Evolutionary conservation across 108 stramenopile species (phyloP).

Genomic region (Epithemia pelagica): DNA sequence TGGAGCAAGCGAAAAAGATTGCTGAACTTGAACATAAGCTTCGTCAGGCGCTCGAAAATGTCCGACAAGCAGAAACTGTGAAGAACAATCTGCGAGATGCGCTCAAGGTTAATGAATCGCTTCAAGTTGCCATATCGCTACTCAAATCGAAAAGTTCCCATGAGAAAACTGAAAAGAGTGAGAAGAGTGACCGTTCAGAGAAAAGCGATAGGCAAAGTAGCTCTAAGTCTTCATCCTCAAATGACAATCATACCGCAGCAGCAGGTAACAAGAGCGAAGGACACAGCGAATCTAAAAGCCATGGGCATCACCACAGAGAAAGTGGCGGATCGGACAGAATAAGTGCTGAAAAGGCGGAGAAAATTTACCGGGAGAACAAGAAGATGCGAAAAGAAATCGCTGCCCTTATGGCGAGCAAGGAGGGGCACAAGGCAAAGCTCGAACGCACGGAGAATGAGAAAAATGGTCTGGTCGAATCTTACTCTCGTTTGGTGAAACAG

Average conservation of each 20-base stretch:
- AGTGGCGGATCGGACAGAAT: slow-evolving; percentile 9
- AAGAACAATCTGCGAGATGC: slow-evolving; percentile 59
- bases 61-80: slow-evolving; percentile 58
- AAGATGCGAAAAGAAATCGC: slow-evolving; percentile 63
- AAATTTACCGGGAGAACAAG: slow-evolving; percentile 54
- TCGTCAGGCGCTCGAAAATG: slow-evolving; percentile 76
- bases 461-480: slow-evolving; percentile 55
- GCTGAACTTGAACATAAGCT: slow-evolving; percentile 73
- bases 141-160: slow-evolving; percentile 61
- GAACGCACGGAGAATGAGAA: slow-evolving; percentile 72
- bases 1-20: slow-evolving; percentile 16
- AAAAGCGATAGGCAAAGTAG: not conserved
- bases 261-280: not conserved
- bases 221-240: slow-evolving; percentile 1
- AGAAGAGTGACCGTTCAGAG: not conserved
- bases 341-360: slow-evolving; percentile 38
- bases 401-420: slow-evolving; percentile 59
- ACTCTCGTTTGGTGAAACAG: slow-evolving; percentile 66
- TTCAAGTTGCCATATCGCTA: slow-evolving; percentile 64
- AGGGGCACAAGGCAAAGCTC: slow-evolving; percentile 66
- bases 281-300: slow-evolving; percentile 1
- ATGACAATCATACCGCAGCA: not conserved
- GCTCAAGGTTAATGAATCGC: slow-evolving; percentile 55
- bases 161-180: slow-evolving; percentile 11
- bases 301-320: slow-evolving; percentile 1